Base-by-base conservation (phyloP, 257 asterid species). In the Jaltomata sinuosa region DNA sequence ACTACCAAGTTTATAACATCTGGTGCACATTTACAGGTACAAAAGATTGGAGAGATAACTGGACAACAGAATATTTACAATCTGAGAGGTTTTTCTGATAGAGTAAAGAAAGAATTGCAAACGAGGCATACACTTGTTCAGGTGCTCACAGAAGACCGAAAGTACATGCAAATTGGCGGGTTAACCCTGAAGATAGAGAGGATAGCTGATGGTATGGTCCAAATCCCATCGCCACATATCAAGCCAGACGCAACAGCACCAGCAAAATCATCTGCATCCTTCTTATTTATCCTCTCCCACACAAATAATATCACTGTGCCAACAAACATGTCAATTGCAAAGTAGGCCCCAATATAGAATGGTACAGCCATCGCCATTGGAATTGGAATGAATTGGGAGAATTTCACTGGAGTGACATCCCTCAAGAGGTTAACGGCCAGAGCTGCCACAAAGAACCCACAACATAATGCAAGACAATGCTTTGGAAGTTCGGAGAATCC, bases 281-380 rank as follows among this genome's bases (percentile, higher is more conserved):
- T 91, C 86, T 90, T 89, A 34, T 94, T 93, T 19, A 96, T 31
- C 87, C 90, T 85, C 90, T 96, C 98, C 99, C 99, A 93, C 1
- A 96, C 86, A 11, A 92, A 96, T 85, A 96, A 83, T 64, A 94
- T 94, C 79, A 93, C 93, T 0, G 98, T 94, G 12, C 99, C 98
- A 54, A 94, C 91, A 87, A 94, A 96, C 99, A 96, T 96, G 88
- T 96, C 99, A 0, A 96, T 93, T 2, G 98, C 98, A 89, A 96
- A 96, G 87, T 96, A 94, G 9, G 99, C 99, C 49, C 99, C 98
- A 18, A 96, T 92, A 72, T 94, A 96, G 82, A 96, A 96, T 8
- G 99, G 99, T 57, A 94, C 97, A 0, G 98, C 97, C 98, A 96
- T 93, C 1, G 98, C 99, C 98, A 94, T 96, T 1, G 99, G 98